Percentiles rank a stretch among this genome's conserved stretches.
phyloP scores from a whole-genome alignment of 192 early-diverging fungal species.

The Coemansia sp. region DNA sequence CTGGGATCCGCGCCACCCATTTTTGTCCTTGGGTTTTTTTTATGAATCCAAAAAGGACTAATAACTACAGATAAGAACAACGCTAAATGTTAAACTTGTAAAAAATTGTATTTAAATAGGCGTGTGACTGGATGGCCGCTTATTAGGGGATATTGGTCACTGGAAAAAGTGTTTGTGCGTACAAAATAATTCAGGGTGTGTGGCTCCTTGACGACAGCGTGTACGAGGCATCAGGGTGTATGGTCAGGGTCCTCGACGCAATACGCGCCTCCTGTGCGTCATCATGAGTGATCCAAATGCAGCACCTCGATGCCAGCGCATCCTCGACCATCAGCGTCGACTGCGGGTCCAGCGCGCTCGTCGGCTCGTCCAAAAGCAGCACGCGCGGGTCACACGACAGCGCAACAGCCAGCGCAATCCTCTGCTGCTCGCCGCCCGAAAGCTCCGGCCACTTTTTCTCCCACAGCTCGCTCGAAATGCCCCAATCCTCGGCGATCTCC shows the following conservation, averaged over 20 bases:
- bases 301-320: slow-evolving; percentile 60
- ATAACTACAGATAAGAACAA: too few species aligned
- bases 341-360: slow-evolving; percentile 77
- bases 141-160: too few species aligned
- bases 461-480: slow-evolving; percentile 65
- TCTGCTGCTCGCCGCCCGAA: slow-evolving; percentile 86
- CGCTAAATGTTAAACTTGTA: too few species aligned
- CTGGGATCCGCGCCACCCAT: slow-evolving; percentile 9
- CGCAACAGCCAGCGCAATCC: slow-evolving; percentile 77
- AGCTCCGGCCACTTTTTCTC: slow-evolving; percentile 71
- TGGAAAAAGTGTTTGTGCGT: too few species aligned
- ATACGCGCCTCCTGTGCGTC: slow-evolving; percentile 64
- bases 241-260: slow-evolving; percentile 35
- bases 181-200: too few species aligned
- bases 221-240: slow-evolving; percentile 32
- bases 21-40: background rate
- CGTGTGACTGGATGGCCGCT: too few species aligned
- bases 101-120: too few species aligned
- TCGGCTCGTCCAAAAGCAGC: slow-evolving; percentile 85
- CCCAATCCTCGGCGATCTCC: slow-evolving; percentile 67
- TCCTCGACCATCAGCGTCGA: slow-evolving; percentile 69
- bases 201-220: too few species aligned
- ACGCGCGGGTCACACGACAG: slow-evolving; percentile 71
- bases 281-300: slow-evolving; percentile 83
- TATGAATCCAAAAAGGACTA: background rate